Conservation (phyloP, 2,329 filamentous ascomycete genomes). For the Beauveria sp. region DNA sequence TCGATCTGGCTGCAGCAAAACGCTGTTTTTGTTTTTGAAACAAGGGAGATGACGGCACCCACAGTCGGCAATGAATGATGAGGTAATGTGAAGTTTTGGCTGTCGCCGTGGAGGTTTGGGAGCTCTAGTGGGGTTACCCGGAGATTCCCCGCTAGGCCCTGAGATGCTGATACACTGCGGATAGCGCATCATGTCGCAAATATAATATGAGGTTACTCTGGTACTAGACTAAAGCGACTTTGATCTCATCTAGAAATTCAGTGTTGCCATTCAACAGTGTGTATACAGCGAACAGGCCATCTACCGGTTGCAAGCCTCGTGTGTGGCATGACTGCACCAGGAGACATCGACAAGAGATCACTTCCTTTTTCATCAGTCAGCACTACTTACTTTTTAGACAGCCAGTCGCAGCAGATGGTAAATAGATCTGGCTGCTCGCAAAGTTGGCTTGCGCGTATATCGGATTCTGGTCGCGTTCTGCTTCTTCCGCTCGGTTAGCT, state of each 20-base stretch:
- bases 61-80: not conserved
- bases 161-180: no score
- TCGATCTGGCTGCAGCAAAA: not conserved
- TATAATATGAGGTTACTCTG: not conserved
- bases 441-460: not conserved
- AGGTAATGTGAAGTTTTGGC: conserved; percentile 12
- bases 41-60: not conserved
- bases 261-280: not conserved
- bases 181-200: not conserved
- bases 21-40: not conserved
- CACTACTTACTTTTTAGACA: not conserved
- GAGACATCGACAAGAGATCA: not conserved
- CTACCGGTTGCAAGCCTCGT: not conserved
- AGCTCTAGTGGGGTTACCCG: conserved; percentile 9
- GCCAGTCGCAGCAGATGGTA: not conserved
- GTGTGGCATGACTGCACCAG: not conserved
- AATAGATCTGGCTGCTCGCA: not conserved
- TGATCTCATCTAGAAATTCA: not conserved
- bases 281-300: no score
- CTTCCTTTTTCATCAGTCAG: not conserved
- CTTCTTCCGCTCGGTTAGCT: not conserved
- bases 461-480: not conserved
- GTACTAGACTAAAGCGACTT: not conserved
- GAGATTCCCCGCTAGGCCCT: conserved; percentile 5
- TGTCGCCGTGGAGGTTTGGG: conserved; percentile 22